Base-by-base conservation (phyloP, 2,329 filamentous ascomycete species). In the Talaromyces sp. region DNA sequence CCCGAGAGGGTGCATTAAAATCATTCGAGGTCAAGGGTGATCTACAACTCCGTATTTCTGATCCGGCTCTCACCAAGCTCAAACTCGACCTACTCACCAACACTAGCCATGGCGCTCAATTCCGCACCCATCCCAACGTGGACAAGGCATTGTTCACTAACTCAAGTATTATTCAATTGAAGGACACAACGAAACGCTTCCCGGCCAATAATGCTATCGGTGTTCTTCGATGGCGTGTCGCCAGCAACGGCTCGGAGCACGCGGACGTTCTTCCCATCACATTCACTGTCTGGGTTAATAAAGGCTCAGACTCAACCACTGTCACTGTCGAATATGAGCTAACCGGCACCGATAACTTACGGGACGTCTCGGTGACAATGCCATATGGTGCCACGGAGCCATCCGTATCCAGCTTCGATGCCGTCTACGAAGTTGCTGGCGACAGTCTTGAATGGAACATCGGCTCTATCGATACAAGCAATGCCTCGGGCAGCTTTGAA, bases 251-350 rank as follows among this genome's bases (percentile, higher is more conserved):
- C 79, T 84, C 86, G 2, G 93, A 96, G 70, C 92, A 96, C 71
- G 80, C 90, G 41, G 88, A 88, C 67, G 87, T 93, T 63, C 88
- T 96, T 43, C 95, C 95, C 8, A 95, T 99, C 73, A 95, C 91
- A 43, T 98, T 99, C 78, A 97, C 93, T 2, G 94, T 97, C 43
- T 99, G 95, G 95, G 92, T 96, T 67, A 97, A 97, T 79, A 93
- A 93, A 78, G 90, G 91, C 57, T 85, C 87, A 24, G 87, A 89
- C 56, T 93, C 89, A 72, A 96, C 90, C 78, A 96, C 91, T 69
- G 87, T 99, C 74, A 99, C 94, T 1, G 87, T 98, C 39, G 95
- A 98, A 79, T 99, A 98, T 76, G 95, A 99, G 78, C 86, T 97
- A 66, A 94, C 91, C 0, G 91, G 93, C 60, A 84, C 87, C 1